Base-by-base conservation (phyloP, 179 eudicot species). In the Nepenthes alata region DNA sequence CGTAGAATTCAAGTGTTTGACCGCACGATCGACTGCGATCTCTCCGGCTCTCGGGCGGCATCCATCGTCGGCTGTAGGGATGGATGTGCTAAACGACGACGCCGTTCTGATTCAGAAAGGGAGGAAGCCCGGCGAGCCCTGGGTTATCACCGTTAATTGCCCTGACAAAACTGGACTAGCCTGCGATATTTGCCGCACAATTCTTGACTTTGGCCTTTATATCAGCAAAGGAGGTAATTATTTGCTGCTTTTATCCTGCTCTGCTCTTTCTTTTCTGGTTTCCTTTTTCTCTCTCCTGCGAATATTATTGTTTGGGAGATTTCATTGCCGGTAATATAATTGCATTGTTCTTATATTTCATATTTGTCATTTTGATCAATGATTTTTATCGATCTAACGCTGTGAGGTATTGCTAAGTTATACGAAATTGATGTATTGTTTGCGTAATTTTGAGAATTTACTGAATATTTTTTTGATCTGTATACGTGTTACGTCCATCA, bases 101-200 rank as follows among this genome's bases (percentile, higher is more conserved):
- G 72, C 71, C 72, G 95, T 87, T 35, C 66, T 74, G 67, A 75
- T 87, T 25, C 75, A 79, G 80, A 75, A 70, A 64, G 80, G 83
- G 34, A 77, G 65, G 58, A 79, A 62, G 57, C 65, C 72, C 2
- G 84, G 81, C 1, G 96, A 88, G 2, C 84, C 89, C 0, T 74
- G 78, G 72, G 74, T 88, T 3, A 74, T 88, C 56, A 88, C 96
- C 58, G 87, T 88, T 47, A 85, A 88, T 75, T 88, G 96, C 59
- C 86, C 93, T 1, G 96, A 88, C 66, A 74, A 84, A 63, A 74
- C 88, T 3, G 96, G 96, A 5, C 81, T 88, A 34, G 81, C 75
- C 37, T 87, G 82, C 61, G 96, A 88, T 73, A 81, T 88, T 52
- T 78, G 81, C 63, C 79, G 86, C 15, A 77, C 70, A 36, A 84